These are phyloP conservation scores for Knoxia roxburghii DNA, from an alignment of 257 asterid genomes.

Conservation along the genomic window DNA sequence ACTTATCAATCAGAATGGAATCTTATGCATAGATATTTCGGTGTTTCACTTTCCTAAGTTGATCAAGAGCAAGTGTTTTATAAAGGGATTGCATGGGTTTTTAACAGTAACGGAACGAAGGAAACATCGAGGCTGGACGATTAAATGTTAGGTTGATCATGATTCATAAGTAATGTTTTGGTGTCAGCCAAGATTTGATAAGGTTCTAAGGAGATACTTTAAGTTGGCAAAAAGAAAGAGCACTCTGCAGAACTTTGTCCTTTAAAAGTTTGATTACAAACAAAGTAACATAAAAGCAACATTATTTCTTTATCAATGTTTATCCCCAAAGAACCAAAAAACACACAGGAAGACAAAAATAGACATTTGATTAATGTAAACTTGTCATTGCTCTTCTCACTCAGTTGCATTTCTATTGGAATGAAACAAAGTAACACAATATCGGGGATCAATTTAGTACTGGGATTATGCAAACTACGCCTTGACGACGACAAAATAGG, in stretches of 20 bases:
- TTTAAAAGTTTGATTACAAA: neutral
- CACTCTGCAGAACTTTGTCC: neutral
- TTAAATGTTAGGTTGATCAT: neutral
- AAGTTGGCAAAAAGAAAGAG: neutral
- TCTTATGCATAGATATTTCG: neutral
- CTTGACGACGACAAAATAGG: neutral
- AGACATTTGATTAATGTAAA: neutral
- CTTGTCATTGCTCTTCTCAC: neutral
- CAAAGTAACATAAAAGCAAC: neutral
- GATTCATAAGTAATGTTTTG: neutral
- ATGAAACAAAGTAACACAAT: neutral
- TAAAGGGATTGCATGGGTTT: neutral
- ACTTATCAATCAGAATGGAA: too few species aligned
- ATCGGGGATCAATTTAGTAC: neutral
- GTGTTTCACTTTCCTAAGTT: neutral
- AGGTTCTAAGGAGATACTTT: neutral
- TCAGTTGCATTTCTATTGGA: neutral
- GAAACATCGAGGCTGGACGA: neutral
- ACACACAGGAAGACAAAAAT: neutral
- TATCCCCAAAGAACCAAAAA: neutral
- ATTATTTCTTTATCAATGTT: neutral
- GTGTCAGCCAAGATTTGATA: neutral
- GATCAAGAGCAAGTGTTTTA: neutral
- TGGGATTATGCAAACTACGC: neutral
- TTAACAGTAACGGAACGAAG: neutral